Base-by-base conservation (phyloP, 495 filamentous ascomycete species). In the Daldinia loculata region DNA sequence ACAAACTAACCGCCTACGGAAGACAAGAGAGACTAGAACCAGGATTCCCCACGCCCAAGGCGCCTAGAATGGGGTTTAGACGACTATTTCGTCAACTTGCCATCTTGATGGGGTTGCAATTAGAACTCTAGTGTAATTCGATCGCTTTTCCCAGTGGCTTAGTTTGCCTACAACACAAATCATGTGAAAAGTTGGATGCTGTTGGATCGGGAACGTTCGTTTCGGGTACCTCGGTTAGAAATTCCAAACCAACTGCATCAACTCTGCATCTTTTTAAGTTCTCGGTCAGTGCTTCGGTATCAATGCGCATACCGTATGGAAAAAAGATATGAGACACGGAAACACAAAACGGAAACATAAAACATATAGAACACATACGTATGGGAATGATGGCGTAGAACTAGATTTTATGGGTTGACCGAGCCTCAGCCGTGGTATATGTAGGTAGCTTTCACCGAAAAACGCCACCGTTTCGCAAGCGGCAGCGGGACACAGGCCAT, bases 141-240 rank as follows among this genome's bases (percentile, higher is more conserved):
- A 15, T 29, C 15, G 50, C 4, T 6, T 53, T 29, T 30, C 12
- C 11, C 26, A 15, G 19, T 30, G 39, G 19, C 22, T 48, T 38
- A 43, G 52, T 19, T 59, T 27, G 19, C 29, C 52, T 52, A 65
- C 62, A 50, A 26, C 38, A 19, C 6, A 57, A 24, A 41, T 27
- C 52, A 51, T 30, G 32, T 59, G 55, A 27, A 58, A 58, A 19
- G 55, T 29, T 17, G 19, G 55, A 38, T 57, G 32, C 34, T 57
- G 55, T 24, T 34, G 22, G 55, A 38, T 3, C 4, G 26, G 39
- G 22, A 48, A 24, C 43, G 14, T 43, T 41, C 26, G 43, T 15
- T 41, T 32, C n/a, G 45, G 51, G 22, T 53, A 60, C 63, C 63
- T 66, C 63, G 63, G 63, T 59, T 66, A 66, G 19, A 48, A 43